Percentiles rank a stretch among this genome's conserved stretches.
Conservation (phyloP, 164 flowering plant species). For the Euptelea pleiosperma region DNA sequence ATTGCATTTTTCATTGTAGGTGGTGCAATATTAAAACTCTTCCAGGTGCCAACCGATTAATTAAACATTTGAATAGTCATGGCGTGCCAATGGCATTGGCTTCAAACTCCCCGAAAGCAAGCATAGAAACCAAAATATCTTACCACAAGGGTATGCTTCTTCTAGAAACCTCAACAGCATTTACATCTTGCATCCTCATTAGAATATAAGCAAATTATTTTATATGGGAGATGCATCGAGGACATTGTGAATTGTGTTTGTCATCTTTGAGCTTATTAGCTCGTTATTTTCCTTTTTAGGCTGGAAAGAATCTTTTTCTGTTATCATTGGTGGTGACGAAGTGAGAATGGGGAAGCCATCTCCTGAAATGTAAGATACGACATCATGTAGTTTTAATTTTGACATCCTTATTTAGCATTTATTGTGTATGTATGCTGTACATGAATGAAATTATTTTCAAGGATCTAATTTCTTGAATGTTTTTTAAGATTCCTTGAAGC, state of each 20-base stretch:
- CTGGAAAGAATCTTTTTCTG: conserved; percentile 87
- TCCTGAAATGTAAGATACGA: conserved; percentile 80
- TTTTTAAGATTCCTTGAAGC: conserved; percentile 73
- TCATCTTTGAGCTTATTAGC: conserved; percentile 6
- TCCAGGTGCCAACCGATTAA: conserved; percentile 78
- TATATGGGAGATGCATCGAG: not conserved
- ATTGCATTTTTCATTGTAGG: conserved; percentile 30
- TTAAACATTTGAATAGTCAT: conserved; percentile 66
- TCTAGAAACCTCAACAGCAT: not conserved
- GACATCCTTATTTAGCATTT: conserved; percentile 1
- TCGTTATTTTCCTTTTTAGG: conserved; percentile 40
- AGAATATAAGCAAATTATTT: not conserved
- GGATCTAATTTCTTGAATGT: conserved; percentile 8
- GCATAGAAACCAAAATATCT: conserved; percentile 65
- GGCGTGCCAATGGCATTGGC: conserved; percentile 82
- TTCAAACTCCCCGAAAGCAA: conserved; percentile 70
- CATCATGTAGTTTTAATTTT: conserved; percentile 3
- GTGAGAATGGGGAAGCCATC: conserved; percentile 77
- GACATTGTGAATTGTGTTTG: not conserved
- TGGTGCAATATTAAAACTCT: conserved; percentile 71
- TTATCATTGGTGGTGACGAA: conserved; percentile 81
- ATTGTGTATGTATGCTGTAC: not conserved
- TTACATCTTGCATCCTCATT: not conserved
- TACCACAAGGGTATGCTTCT: conserved; percentile 49
- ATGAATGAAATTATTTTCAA: not conserved